Evolutionary conservation across 2,329 filamentous ascomycete species (phyloP).

Genomic region (Fusarium proliferatum): DNA sequence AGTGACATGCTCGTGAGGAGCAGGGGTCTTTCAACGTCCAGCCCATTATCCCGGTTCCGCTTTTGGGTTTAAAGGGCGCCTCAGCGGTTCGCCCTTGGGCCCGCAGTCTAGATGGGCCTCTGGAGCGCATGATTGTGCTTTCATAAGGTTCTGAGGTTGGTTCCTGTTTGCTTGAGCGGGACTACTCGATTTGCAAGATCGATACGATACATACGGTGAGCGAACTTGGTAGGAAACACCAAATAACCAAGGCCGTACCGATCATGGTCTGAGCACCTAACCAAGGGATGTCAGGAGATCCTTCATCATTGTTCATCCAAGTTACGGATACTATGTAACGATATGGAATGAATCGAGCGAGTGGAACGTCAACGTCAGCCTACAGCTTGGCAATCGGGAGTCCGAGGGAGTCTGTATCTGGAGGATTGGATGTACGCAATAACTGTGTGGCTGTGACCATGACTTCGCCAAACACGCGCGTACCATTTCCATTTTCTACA

Average conservation of each 20-base stretch:
- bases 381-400: constrained; percentile 38
- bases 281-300: constrained; percentile 4
- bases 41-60: constrained; percentile 18
- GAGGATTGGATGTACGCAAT: constrained; percentile 24
- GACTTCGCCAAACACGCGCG: constrained; percentile 36
- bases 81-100: constrained; percentile 16
- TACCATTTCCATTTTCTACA: constrained; percentile 15
- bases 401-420: constrained; percentile 7
- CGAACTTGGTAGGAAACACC: constrained; percentile 18
- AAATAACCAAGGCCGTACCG: constrained; percentile 16
- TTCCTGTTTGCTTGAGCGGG: constrained; percentile 9
- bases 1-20: constrained; percentile 9
- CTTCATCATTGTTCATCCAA: constrained; percentile 7
- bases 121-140: constrained; percentile 14
- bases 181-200: background rate
- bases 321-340: background rate
- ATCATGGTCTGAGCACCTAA: constrained; percentile 17
- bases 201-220: background rate
- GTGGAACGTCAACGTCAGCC: constrained; percentile 42
- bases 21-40: constrained; percentile 25
- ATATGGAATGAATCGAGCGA: constrained; percentile 15
- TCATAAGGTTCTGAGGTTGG: constrained; percentile 2
- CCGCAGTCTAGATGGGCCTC: constrained; percentile 24
- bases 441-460: constrained; percentile 40
- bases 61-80: constrained; percentile 16